Base-by-base conservation (phyloP, 1,284 basidiomycete genomes). In the Cryptococcus sp. region DNA sequence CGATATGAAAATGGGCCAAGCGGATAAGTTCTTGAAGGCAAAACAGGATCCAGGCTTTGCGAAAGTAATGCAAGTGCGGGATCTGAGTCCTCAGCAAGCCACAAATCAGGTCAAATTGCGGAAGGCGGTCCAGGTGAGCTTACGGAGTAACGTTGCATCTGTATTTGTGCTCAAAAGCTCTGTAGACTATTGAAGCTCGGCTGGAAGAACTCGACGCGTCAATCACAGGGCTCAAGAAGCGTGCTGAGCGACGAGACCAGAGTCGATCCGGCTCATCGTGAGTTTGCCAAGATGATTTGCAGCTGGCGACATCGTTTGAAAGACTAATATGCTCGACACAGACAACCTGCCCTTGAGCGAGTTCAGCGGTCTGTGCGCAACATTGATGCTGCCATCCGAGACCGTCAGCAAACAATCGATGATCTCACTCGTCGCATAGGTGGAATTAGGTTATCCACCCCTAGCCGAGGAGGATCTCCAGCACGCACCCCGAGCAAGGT, bases 71-170 rank as follows among this genome's bases (percentile, higher is more conserved):
- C 74, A 79, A 40, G 74, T 81, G 13, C 74, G 79, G 38, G 80
- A 82, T 60, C 76, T 83, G 0, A 80, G 79, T 17, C 80, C 82
- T 0, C 80, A 82, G 61, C 82, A 83, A 58, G 65, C 75, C 13
- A 79, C 80, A 46, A 81, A 78, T 51, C 82, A 81, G 64, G 63
- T 68, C 46, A 70, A 73, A 47, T 70, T 83, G 29, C 73, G 80
- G 23, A 76, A 78, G 48, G 64, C 75, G 13, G 73, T 77, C 6
- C 74, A 73, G 59, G 70, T 70, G 34, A 40, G 66, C 58, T 19
- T 13, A 34, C 19, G 37, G 5, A 7, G 3, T 17, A 29, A 11
- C 40, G n/a, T 3, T 23, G 15, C 3, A 19, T 41, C 20, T 10
- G 19, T 13, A 25, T 44, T 46, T 17, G 25, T 38, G 19, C 45